Conservation (phyloP, 371 early-diverging fungal genomes). For the Syncephalastrum monosporum region DNA sequence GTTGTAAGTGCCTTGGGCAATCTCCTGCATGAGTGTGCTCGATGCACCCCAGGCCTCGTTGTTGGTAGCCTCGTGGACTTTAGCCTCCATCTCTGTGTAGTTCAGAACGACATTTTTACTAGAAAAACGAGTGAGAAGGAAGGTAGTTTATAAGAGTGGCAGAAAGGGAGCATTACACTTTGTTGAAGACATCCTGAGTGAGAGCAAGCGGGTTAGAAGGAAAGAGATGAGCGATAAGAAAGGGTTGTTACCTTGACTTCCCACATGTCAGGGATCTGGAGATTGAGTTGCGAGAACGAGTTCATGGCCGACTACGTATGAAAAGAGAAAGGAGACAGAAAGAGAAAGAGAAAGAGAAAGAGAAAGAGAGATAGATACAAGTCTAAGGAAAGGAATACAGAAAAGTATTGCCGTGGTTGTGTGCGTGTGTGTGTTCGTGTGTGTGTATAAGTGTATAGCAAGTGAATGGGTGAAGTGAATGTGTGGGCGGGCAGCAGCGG, state of each 20-base stretch:
- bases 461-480: too few relatives aligned
- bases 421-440: too few relatives aligned
- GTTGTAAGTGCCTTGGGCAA: conserved; percentile 82
- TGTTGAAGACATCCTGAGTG: conserved; percentile 62
- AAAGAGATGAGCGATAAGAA: neutral
- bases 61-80: conserved; percentile 85
- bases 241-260: conserved; percentile 44
- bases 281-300: conserved; percentile 33
- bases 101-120: conserved; percentile 79
- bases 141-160: neutral
- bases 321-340: neutral
- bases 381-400: too few relatives aligned
- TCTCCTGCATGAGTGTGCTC: conserved; percentile 87
- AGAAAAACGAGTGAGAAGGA: neutral
- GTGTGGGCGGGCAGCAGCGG: too few relatives aligned
- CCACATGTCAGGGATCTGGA: conserved; percentile 54
- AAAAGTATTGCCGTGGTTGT: too few relatives aligned
- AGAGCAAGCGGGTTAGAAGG: conserved; percentile 1
- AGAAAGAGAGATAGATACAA: neutral
- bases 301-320: conserved; percentile 25
- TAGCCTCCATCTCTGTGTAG: conserved; percentile 86
- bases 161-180: conserved; percentile 44
- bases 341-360: conserved; percentile 6
- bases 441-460: too few relatives aligned
- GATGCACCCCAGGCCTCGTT: conserved; percentile 92